Evolutionary conservation across 345 rosid species (phyloP), one percentile per base, ranked within the genome.

Genomic region (Chamaenerion angustifolium): DNA sequence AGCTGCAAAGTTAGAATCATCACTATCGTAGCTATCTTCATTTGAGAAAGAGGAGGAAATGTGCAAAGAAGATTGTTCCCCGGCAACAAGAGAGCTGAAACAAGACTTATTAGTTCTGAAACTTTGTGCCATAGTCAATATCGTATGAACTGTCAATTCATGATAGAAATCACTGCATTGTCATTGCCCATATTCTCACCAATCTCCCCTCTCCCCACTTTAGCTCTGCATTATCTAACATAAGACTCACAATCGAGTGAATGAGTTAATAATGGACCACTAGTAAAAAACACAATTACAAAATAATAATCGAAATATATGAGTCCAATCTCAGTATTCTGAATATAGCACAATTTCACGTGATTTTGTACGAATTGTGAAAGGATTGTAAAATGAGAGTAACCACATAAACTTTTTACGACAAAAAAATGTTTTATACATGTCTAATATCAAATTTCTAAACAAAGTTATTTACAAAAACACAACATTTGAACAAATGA

Each of bases 1-100:
- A 10, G 81, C 76, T 3, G 84, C 74, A 13, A 76, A 77, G 51
- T 64, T 77, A 69, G 80, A 71, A 70, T 82, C 76, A 56, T 83
- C 87, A 49, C 93, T 80, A 47, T 83, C 87, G 27, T 83, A 83
- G 27, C 70, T 87, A 53, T 83, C 87, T 42, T 76, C 87, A 55
- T 80, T 83, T 11, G 71, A 68, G 52, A 64, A 45, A 55, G 77
- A 47, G 18, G 73, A 65, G 43, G 77, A 62, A 47, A 58, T 55
- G 51, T 66, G 73, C 12, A 63, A 65, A 40, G 73, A 62, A 54
- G 64, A 59, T 40, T 68, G 79, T 6, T 64, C 82, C 42, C 66
- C 64, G 16, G 73, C 80, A 63, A 61, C 60, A 57, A 51, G 51
- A 19, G 78, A 77, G 71, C 72, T 57, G 43, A 73, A 76, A 13